A percentile compares a stretch with the other conserved stretches of the same genome.
These are phyloP conservation scores for Dichomitus squalens DNA, from an alignment of 1,284 basidiomycete species.

Conservation along the genomic window DNA sequence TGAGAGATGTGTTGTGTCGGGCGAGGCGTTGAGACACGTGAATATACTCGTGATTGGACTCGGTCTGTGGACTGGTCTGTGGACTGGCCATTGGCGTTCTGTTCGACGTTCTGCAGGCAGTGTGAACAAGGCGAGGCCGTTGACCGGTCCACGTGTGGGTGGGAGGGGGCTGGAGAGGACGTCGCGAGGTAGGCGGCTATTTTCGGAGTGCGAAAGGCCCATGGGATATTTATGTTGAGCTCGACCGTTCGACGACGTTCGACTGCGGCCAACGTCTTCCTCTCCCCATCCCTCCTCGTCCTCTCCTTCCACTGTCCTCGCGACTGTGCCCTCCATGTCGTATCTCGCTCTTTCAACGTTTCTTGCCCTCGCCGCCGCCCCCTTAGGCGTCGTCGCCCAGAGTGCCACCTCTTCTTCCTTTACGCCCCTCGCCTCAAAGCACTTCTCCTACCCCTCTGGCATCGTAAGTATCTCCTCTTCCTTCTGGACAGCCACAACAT, in stretches of 20 bases:
- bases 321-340: slow-evolving; percentile 37
- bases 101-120: no score
- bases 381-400: slow-evolving; percentile 39
- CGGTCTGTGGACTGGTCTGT: no score
- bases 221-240: slow-evolving; percentile 20
- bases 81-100: no score
- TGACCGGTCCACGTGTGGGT: slow-evolving; percentile 19
- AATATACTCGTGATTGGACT: no score
- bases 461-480: slow-evolving; percentile 41
- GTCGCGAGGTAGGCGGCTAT: slow-evolving; percentile 16
- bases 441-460: slow-evolving; percentile 49
- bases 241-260: neutral
- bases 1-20: neutral
- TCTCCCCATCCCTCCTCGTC: slow-evolving; percentile 18
- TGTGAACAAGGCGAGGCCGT: neutral
- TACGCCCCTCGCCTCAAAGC: slow-evolving; percentile 54
- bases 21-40: no score
- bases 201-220: slow-evolving; percentile 22
- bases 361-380: slow-evolving; percentile 39
- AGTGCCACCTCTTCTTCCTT: slow-evolving; percentile 23
- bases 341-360: slow-evolving; percentile 47
- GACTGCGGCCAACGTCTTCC: slow-evolving; percentile 11
- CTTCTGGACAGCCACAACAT: neutral
- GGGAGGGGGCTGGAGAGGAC: neutral
- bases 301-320: slow-evolving; percentile 12